Conservation (phyloP, 352 stramenopile genomes). For the Phytopythium mirpurense region DNA sequence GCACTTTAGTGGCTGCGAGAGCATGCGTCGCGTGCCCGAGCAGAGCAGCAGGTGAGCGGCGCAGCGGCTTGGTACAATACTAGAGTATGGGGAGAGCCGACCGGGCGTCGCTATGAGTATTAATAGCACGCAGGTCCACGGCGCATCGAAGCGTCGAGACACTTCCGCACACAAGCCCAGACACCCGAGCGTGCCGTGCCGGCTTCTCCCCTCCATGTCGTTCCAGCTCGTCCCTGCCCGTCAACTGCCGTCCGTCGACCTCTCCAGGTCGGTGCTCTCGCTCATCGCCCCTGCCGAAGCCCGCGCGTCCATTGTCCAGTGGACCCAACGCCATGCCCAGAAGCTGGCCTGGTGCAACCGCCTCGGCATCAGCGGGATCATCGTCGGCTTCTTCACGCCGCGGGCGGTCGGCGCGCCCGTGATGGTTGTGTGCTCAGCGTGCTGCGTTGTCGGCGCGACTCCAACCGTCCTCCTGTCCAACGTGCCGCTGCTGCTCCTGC, state of each 20-base stretch:
- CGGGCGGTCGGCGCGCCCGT: not conserved
- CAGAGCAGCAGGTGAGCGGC: too few relatives aligned
- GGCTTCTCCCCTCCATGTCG: not conserved
- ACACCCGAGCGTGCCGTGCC: too few relatives aligned
- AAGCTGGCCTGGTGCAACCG: conserved; percentile 10
- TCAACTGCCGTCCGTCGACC: not conserved
- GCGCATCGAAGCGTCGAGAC: too few relatives aligned
- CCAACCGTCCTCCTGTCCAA: conserved; percentile 13
- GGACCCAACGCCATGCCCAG: not conserved
- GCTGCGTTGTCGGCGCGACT: conserved; percentile 5
- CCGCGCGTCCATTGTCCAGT: not conserved
- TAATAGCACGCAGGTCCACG: too few relatives aligned
- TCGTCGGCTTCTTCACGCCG: conserved; percentile 10
- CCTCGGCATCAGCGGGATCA: conserved; percentile 12
- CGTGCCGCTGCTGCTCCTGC: conserved; percentile 6
- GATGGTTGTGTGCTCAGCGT: conserved; percentile 6
- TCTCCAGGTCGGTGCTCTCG: conserved; percentile 4
- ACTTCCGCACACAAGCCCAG: too few relatives aligned
- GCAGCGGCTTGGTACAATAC: too few relatives aligned
- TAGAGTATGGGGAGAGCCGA: too few relatives aligned
- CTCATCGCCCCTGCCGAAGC: not conserved
- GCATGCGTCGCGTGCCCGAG: too few relatives aligned
- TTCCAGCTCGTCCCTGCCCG: not conserved
- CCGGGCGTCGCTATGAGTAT: too few relatives aligned
- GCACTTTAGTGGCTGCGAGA: too few relatives aligned